Percentiles rank a stretch among this genome's conserved stretches.
phyloP scores from a whole-genome alignment of 75 land plant species.

The Picea sitchensis region DNA sequence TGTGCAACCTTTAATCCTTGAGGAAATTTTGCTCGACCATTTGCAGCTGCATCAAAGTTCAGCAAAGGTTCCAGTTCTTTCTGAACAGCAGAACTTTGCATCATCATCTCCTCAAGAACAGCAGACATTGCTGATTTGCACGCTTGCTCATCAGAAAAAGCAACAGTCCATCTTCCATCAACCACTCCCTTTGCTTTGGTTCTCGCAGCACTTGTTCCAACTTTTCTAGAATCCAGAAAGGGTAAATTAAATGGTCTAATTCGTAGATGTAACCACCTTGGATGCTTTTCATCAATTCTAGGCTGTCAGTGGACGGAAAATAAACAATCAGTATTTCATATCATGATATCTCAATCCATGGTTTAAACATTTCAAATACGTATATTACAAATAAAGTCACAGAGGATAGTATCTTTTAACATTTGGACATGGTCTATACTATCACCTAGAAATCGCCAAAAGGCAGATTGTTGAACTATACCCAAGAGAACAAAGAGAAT shows the following conservation, averaged over 20 bases:
- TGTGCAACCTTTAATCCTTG: background rate
- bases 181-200: slow-evolving; percentile 40
- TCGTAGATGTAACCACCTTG: slow-evolving; percentile 87
- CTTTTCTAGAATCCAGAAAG: slow-evolving; percentile 31
- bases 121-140: slow-evolving; percentile 67
- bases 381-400: background rate
- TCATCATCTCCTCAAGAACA: slow-evolving; percentile 50
- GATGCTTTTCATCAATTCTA: slow-evolving; percentile 81
- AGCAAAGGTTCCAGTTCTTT: slow-evolving; percentile 53
- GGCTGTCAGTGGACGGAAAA: slow-evolving; percentile 48
- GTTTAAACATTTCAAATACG: background rate
- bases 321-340: background rate
- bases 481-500: no score
- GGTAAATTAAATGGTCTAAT: slow-evolving; percentile 77
- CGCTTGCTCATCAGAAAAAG: slow-evolving; percentile 70
- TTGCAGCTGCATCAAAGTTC: slow-evolving; percentile 14
- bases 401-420: background rate
- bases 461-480: background rate
- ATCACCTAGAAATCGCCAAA: background rate
- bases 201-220: slow-evolving; percentile 20
- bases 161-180: slow-evolving; percentile 99
- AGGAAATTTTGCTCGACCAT: background rate
- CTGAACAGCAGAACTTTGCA: slow-evolving; percentile 50
- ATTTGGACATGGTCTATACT: background rate
- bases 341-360: background rate